A percentile compares a stretch with the other conserved stretches of the same genome.
These are phyloP conservation scores for Leccinum variicolor DNA, from an alignment of 768 basidiomycete genomes.

Conservation along the genomic window DNA sequence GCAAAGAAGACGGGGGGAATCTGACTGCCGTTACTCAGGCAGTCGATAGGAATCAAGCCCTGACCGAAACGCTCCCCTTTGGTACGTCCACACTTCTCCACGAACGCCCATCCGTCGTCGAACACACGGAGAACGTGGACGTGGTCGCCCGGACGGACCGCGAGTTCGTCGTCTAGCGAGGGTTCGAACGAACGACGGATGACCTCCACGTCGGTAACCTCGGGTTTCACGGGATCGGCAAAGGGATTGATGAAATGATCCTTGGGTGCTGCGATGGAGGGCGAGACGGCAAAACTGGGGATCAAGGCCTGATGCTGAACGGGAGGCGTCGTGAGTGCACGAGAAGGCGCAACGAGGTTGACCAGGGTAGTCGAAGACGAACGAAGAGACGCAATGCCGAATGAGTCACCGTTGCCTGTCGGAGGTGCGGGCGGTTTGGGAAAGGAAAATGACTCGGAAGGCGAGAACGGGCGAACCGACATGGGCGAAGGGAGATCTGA, in stretches of 20 bases:
- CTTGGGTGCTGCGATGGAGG: constrained; percentile 5
- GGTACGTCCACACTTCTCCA: constrained; percentile 40
- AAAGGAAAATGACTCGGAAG: constrained; percentile 66
- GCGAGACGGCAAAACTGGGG: not conserved
- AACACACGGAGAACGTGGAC: constrained; percentile 54
- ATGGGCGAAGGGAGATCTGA: constrained; percentile 43
- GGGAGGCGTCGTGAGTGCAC: constrained; percentile 13
- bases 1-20: constrained; percentile 47
- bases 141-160: constrained; percentile 46
- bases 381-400: not conserved
- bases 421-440: constrained; percentile 52
- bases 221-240: constrained; percentile 28
- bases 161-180: constrained; percentile 57
- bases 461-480: constrained; percentile 64
- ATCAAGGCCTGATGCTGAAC: constrained; percentile 4
- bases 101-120: constrained; percentile 70
- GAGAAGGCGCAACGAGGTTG: constrained; percentile 16
- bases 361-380: constrained; percentile 20
- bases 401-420: not conserved
- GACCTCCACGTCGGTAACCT: constrained; percentile 42
- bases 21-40: constrained; percentile 49
- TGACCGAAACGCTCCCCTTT: constrained; percentile 11
- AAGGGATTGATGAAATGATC: constrained; percentile 30
- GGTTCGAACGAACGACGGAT: constrained; percentile 56
- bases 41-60: constrained; percentile 71